phyloP scores from a whole-genome alignment of 768 basidiomycete species.

The Pleurotus salmoneostramineus region DNA sequence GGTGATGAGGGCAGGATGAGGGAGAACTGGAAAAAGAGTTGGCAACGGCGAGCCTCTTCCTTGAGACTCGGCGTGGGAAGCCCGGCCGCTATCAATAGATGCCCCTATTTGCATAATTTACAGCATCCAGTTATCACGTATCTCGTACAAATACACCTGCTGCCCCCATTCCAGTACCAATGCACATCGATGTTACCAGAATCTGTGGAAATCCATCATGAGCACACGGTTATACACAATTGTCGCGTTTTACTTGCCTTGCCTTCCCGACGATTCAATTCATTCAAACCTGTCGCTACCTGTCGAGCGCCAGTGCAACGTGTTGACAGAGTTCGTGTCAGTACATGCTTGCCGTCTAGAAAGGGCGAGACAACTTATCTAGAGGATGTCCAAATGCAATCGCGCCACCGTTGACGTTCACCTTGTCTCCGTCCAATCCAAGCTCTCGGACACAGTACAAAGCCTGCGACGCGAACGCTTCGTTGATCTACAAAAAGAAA shows the following conservation, averaged over 20 bases:
- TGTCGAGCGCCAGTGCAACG: conserved; percentile 84
- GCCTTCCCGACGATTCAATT: conserved; percentile 62
- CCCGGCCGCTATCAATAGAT: conserved; percentile 16
- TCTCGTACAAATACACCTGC: conserved; percentile 71
- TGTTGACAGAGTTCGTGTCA: conserved; percentile 27
- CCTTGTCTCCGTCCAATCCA: conserved; percentile 29
- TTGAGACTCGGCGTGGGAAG: conserved; percentile 7
- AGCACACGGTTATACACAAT: neutral
- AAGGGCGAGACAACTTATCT: conserved; percentile 47
- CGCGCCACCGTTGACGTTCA: conserved; percentile 86
- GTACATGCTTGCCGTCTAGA: neutral
- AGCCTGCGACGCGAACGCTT: conserved; percentile 85
- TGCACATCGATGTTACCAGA: conserved; percentile 87
- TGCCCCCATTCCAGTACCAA: conserved; percentile 91
- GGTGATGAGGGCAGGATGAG: conserved; percentile 3
- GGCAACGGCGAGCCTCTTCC: conserved; percentile 1
- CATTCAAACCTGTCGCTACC: conserved; percentile 78
- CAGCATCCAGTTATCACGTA: neutral
- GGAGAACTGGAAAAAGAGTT: neutral
- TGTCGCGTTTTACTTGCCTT: conserved; percentile 41
- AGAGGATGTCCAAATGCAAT: conserved; percentile 84
- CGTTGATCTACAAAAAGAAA: conserved; percentile 63
- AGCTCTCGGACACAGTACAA: conserved; percentile 70
- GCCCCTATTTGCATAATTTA: conserved; percentile 7
- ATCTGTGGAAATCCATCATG: conserved; percentile 38